Evolutionary conservation across 306 rosid genomes (phyloP).

Genomic region (Cucurbita maxima): DNA sequence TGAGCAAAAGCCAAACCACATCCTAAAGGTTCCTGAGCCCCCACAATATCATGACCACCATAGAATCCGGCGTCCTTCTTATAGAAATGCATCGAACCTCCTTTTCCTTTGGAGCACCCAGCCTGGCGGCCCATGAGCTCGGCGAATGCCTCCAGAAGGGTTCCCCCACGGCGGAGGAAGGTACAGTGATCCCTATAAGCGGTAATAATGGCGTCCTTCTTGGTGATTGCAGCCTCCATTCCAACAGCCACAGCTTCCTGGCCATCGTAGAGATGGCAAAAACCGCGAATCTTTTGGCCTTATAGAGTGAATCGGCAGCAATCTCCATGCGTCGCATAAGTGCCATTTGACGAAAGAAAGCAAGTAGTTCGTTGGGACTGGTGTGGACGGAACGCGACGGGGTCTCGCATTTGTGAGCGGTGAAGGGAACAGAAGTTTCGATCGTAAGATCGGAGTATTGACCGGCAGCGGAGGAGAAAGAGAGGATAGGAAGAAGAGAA

Average conservation of each 20-base stretch:
- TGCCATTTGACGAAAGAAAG: slow-evolving; percentile 65
- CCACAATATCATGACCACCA: slow-evolving; percentile 90
- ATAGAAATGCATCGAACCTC: slow-evolving; percentile 95
- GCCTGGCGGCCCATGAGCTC: slow-evolving; percentile 71
- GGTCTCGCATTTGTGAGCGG: slow-evolving; percentile 46
- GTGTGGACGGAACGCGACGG: slow-evolving; percentile 75
- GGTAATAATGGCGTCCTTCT: slow-evolving; percentile 54
- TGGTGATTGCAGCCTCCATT: slow-evolving; percentile 75
- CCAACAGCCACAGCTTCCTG: slow-evolving; percentile 86
- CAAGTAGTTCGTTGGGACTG: slow-evolving; percentile 42
- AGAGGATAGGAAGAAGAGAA: no score
- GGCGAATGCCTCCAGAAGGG: slow-evolving; percentile 32
- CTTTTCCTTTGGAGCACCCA: slow-evolving; percentile 79
- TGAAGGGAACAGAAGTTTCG: slow-evolving; percentile 15
- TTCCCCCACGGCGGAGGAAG: slow-evolving; percentile 68
- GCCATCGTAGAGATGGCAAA: slow-evolving; percentile 90
- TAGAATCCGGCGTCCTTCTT: slow-evolving; percentile 58
- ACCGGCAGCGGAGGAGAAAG: slow-evolving; percentile 14
- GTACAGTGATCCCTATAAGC: slow-evolving; percentile 88
- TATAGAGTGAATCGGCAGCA: slow-evolving; percentile 87
- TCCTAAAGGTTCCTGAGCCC: slow-evolving; percentile 83
- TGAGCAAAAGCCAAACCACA: slow-evolving; percentile 86
- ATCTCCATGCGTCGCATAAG: slow-evolving; percentile 90
- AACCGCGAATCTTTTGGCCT: slow-evolving; percentile 88
- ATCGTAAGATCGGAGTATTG: slow-evolving; percentile 34